Base-by-base conservation (phyloP, 1,139 yeast genomes). In the Candida sanyaensis region DNA sequence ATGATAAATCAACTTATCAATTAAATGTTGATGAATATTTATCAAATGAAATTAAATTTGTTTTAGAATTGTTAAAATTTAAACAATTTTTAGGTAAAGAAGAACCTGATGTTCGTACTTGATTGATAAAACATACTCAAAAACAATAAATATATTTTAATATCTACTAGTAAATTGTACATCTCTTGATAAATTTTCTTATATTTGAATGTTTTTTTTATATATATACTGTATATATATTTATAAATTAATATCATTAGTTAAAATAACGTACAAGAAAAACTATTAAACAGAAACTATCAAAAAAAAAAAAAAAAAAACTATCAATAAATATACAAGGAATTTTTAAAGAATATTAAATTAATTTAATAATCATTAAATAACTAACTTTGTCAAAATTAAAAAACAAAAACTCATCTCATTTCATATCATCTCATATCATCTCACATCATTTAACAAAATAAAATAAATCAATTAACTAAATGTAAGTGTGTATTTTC, bases 21-120 rank as follows among this genome's bases (percentile, higher is more conserved):
- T 59, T 69, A 50, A 67, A 75, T 41, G 96, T 92, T n/a, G 89
- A 87, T 57, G 83, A 83, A 37, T 91, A 73, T 68, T 79, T 93
- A 60, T 73, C 74, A 46, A 66, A 74, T 5, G 92, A 87, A 57
- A 81, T 93, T 56, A 59, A 73, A 34, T 73, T 78, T 44, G 86
- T 93, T 33, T 77, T 90, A 53, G 65, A 76, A 37, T 84, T 89
- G 64, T 79, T 93, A 65, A 78, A 83, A 60, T 83, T 93, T 64
- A 73, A 88, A 62, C 82, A 88, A 60, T 81, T 72, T 60, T 80
- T 92, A 58, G 96, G 95, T 52, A 87, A 88, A 57, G 90, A 82
- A 36, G 86, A 83, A 64, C 99, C 99, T 32, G 93, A 89, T 62
- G 99, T 93, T 48, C 84, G 79, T 63, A 92, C 99, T 28, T n/a